Base-by-base conservation (phyloP, 345 rosid genomes). In the Pelargonium nanum region DNA sequence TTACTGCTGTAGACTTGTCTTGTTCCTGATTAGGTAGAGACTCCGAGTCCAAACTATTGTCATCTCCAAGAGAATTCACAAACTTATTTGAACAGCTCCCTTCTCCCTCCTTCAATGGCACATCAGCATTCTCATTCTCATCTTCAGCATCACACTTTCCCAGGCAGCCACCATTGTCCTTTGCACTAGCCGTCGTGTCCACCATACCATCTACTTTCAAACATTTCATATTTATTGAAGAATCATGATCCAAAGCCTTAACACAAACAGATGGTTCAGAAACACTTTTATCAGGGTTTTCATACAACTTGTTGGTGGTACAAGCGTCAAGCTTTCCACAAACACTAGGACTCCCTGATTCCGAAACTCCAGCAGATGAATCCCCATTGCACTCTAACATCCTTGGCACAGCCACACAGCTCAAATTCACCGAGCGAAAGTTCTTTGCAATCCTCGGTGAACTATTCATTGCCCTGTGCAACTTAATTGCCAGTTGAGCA, bases 401-500 rank as follows among this genome's bases (percentile, higher is more conserved):
- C 66, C 57, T 68, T 0, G 22, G 50, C 34, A 55, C 56, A 48
- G 15, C 60, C 22, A 55, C 59, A 19, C 58, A 25, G 53, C 50
- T 34, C 20, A 57, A 67, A 60, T 57, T 55, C 24, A 53, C 69
- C 0, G 54, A 55, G 66, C 65, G 15, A 6, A 65, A 61, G 64
- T 68, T 68, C 64, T 58, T 74, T 1, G 71, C 70, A 61, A 72
- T 64, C 70, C 75, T 67, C 0, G 74, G 70, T 0, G 74, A 67
- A 54, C 73, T 64, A 75, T 74, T 72, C 68, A 71, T 69, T 16
- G 67, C 66, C 56, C 59, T 30, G 62, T 73, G 78, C 73, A 79
- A 65, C 24, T 53, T 65, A 66, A 77, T 54, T 0, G 79, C 81
- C 68, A 80, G 66, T 71, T 62, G 64, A 13, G 32, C 55, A 58